Evolutionary conservation across 2,329 filamentous ascomycete genomes (phyloP).

Genomic region (Exophiala calicioides): DNA sequence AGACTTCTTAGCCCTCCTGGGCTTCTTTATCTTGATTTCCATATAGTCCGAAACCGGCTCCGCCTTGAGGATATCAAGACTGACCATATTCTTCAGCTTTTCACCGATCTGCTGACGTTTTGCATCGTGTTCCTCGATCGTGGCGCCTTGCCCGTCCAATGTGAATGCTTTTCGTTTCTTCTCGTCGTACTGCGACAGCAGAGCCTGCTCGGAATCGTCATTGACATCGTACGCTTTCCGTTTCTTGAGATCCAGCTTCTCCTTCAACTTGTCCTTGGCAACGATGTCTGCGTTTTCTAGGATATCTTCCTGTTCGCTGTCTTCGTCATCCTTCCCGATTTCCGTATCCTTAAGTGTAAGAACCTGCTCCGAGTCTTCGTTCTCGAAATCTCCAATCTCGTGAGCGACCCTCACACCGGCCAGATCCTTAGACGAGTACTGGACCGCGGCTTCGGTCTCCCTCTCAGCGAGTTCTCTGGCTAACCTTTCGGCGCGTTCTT

Average conservation of each 20-base stretch:
- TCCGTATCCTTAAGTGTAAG: conserved; percentile 92
- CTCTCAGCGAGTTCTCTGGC: conserved; percentile 79
- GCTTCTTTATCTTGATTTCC: conserved; percentile 91
- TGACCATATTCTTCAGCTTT: conserved; percentile 69
- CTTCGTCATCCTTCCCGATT: conserved; percentile 63
- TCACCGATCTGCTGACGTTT: conserved; percentile 57
- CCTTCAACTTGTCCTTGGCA: conserved; percentile 50
- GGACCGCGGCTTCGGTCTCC: conserved; percentile 65
- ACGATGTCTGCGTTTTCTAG: conserved; percentile 53
- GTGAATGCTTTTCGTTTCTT: conserved; percentile 89
- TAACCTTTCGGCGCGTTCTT: conserved; percentile 66
- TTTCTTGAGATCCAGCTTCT: conserved; percentile 84
- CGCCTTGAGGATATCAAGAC: conserved; percentile 70
- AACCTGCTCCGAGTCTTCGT: conserved; percentile 68
- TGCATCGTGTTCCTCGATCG: conserved; percentile 62
- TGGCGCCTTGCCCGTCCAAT: conserved; percentile 74
- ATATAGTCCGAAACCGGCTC: conserved; percentile 81
- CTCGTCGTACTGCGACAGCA: conserved; percentile 92
- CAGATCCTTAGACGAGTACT: conserved; percentile 83
- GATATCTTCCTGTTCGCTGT: conserved; percentile 86
- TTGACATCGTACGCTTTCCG: conserved; percentile 92
- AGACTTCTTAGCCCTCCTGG: conserved; percentile 82
- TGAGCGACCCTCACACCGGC: conserved; percentile 91
- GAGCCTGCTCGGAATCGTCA: conserved; percentile 66
- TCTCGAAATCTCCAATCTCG: conserved; percentile 77